phyloP scores from a whole-genome alignment of 2,329 filamentous ascomycete species.

The Xylariaceae sp. region DNA sequence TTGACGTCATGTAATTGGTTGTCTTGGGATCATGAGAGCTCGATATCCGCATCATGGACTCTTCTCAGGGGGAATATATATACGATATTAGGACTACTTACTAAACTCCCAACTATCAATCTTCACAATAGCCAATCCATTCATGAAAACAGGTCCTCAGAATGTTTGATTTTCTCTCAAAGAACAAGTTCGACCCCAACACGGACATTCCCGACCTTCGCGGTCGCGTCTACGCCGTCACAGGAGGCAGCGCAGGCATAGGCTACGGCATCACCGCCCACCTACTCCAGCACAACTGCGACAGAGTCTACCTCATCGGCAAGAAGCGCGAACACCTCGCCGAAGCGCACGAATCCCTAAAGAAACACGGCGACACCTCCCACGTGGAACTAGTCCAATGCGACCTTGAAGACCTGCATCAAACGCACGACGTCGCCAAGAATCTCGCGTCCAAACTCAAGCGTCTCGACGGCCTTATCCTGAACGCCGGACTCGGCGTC shows the following conservation, averaged over 20 bases:
- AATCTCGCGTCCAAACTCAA: constrained; percentile 37
- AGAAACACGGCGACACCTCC: constrained; percentile 40
- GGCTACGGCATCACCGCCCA: constrained; percentile 48
- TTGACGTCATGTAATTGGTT: constrained; percentile 1
- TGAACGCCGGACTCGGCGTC: constrained; percentile 46
- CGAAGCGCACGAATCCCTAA: constrained; percentile 39
- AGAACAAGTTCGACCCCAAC: constrained; percentile 23
- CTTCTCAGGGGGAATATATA: background rate
- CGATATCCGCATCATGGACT: background rate
- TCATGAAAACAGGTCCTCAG: background rate
- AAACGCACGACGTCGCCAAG: constrained; percentile 42
- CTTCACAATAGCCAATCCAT: background rate
- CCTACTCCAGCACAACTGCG: constrained; percentile 44
- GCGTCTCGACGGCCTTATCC: constrained; percentile 42
- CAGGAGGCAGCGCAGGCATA: constrained; percentile 45
- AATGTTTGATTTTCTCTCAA: constrained; percentile 16
- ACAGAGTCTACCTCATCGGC: constrained; percentile 44
- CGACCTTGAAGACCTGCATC: constrained; percentile 41
- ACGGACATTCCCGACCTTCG: constrained; percentile 20
- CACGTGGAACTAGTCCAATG: constrained; percentile 42
- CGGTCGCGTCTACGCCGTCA: constrained; percentile 41
- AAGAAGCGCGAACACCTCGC: constrained; percentile 45
- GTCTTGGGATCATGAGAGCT: background rate
- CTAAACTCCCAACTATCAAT: background rate
- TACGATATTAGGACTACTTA: background rate